Evolutionary conservation across 1,284 basidiomycete genomes (phyloP).

Genomic region (Papiliotrema laurentii): DNA sequence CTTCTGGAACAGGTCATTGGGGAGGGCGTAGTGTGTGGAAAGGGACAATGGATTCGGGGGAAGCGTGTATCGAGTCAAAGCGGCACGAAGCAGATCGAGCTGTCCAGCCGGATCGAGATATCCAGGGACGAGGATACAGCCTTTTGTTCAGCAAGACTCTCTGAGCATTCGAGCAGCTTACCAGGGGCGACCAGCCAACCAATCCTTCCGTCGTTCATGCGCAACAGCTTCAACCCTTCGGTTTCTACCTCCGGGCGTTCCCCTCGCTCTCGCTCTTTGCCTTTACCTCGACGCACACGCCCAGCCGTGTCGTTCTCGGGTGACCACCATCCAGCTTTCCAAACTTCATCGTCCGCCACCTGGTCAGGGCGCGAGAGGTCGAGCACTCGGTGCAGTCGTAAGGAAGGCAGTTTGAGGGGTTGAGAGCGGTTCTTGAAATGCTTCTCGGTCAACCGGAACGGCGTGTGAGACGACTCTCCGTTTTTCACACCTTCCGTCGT

Average conservation of each 20-base stretch:
- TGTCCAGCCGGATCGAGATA: slow-evolving; percentile 63
- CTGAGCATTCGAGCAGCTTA: slow-evolving; percentile 11
- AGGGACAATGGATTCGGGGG: slow-evolving; percentile 81
- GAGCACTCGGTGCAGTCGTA: slow-evolving; percentile 23
- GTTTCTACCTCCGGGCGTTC: slow-evolving; percentile 20
- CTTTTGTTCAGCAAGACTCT: slow-evolving; percentile 47
- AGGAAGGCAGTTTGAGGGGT: slow-evolving; percentile 21
- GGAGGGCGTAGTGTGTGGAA: slow-evolving; percentile 74
- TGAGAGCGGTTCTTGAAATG: slow-evolving; percentile 45
- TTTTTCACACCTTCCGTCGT: too few species aligned
- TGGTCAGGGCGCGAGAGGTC: slow-evolving; percentile 35
- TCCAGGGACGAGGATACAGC: slow-evolving; percentile 71
- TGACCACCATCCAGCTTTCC: slow-evolving; percentile 42
- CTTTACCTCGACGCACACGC: slow-evolving; percentile 12
- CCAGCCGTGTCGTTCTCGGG: slow-evolving; percentile 11
- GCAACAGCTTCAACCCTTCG: slow-evolving; percentile 11
- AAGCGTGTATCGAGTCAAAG: slow-evolving; percentile 67
- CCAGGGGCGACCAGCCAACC: slow-evolving; percentile 41
- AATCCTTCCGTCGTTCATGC: slow-evolving; percentile 19
- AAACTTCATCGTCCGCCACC: slow-evolving; percentile 37
- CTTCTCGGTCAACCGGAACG: slow-evolving; percentile 44
- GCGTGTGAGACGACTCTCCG: slow-evolving; percentile 17
- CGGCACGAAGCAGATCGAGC: slow-evolving; percentile 61
- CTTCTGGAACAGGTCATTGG: slow-evolving; percentile 55
- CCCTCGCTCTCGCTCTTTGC: slow-evolving; percentile 27